Evolutionary conservation across 495 filamentous ascomycete species (phyloP).

Genomic region (Daldinia caldariorum): DNA sequence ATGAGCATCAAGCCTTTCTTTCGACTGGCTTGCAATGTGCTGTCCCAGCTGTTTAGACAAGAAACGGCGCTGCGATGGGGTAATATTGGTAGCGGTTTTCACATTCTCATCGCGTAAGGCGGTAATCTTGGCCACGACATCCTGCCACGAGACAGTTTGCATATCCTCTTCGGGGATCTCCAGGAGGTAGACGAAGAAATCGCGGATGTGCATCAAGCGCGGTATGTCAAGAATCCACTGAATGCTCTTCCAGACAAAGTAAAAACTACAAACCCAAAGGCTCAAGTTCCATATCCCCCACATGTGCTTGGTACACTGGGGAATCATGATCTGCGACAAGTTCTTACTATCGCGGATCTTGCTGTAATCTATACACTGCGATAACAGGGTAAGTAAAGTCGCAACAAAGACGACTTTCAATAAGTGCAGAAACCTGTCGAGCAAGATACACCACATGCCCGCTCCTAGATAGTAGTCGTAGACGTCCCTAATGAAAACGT

Average conservation of each 20-base stretch:
- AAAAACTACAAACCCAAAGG: slow-evolving; percentile 88
- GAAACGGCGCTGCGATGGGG: slow-evolving; percentile 66
- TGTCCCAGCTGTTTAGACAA: slow-evolving; percentile 56
- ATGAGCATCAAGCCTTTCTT: slow-evolving; percentile 94
- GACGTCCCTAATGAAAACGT: slow-evolving; percentile 89
- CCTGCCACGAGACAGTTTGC: slow-evolving; percentile 96
- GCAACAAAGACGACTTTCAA: slow-evolving; percentile 83
- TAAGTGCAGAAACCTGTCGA: slow-evolving; percentile 74
- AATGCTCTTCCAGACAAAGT: slow-evolving; percentile 83
- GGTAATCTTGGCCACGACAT: slow-evolving; percentile 90
- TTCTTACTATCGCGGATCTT: slow-evolving; percentile 77
- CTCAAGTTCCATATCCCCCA: slow-evolving; percentile 79
- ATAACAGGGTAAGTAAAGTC: slow-evolving; percentile 83
- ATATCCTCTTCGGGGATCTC: slow-evolving; percentile 91
- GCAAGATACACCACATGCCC: slow-evolving; percentile 89
- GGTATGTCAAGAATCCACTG: slow-evolving; percentile 79
- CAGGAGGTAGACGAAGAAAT: slow-evolving; percentile 89
- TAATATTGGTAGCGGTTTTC: slow-evolving; percentile 73
- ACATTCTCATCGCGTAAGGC: slow-evolving; percentile 86
- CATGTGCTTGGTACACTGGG: slow-evolving; percentile 87
- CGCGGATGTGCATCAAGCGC: slow-evolving; percentile 78
- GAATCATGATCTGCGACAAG: slow-evolving; percentile 79
- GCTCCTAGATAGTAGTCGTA: slow-evolving; percentile 88
- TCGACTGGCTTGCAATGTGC: slow-evolving; percentile 76
- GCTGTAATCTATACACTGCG: slow-evolving; percentile 85